These are phyloP conservation scores for Hippophae tibetana DNA, from an alignment of 306 rosid genomes.

Conservation along the genomic window DNA sequence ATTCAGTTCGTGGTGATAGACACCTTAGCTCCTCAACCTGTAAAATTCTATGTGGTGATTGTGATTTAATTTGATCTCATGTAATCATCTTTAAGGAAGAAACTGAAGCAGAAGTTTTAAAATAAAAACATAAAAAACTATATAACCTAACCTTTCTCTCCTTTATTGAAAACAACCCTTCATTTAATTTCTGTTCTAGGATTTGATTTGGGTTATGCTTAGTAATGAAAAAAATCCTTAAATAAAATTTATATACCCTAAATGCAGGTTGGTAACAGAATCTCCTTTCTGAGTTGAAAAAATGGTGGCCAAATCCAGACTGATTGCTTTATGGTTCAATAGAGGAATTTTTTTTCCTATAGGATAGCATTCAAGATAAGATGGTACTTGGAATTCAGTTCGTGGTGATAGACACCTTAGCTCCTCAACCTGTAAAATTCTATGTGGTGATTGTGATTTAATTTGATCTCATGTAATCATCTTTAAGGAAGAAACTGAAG, in stretches of 20 bases:
- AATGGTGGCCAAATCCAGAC: slow-evolving; percentile 35
- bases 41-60: no score
- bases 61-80: no score
- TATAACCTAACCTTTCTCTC: slow-evolving; percentile 42
- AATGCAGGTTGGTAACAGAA: slow-evolving; percentile 82
- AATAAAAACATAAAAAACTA: background rate
- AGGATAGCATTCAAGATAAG: slow-evolving; percentile 42
- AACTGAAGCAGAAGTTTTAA: background rate
- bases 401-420: slow-evolving; percentile 71
- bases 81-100: no score
- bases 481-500: background rate
- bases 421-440: slow-evolving; percentile 50
- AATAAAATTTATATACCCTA: slow-evolving; percentile 52
- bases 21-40: slow-evolving; percentile 82
- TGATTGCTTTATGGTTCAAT: slow-evolving; percentile 25
- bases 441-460: no score
- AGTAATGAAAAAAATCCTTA: background rate
- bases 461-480: no score
- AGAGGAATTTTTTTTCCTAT: slow-evolving; percentile 35
- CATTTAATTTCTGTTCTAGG: slow-evolving; percentile 52
- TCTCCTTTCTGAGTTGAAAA: slow-evolving; percentile 57
- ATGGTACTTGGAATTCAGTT: slow-evolving; percentile 39
- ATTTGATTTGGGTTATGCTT: background rate
- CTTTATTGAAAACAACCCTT: slow-evolving; percentile 49
- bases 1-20: slow-evolving; percentile 55